A percentile compares a stretch with the other conserved stretches of the same genome.
Conservation (phyloP, 345 rosid species). For the Eucalyptus regnans region DNA sequence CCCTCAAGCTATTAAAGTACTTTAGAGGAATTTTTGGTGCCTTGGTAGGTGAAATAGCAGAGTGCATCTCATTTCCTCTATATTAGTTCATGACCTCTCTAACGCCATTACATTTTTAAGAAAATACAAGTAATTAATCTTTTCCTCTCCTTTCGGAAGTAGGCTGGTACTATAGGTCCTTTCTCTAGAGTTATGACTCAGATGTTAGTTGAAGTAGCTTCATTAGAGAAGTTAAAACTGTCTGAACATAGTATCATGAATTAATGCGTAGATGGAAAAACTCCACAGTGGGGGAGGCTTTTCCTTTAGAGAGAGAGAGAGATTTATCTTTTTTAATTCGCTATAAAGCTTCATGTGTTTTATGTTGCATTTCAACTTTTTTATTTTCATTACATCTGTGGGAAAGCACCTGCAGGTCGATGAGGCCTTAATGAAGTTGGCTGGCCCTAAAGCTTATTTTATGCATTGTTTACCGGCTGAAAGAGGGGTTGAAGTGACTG, state of each 20-base stretch:
- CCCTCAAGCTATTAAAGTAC: background rate
- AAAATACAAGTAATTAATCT: background rate
- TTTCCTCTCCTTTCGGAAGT: background rate
- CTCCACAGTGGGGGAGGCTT: background rate
- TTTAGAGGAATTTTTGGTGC: background rate
- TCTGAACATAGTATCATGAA: background rate
- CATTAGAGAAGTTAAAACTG: background rate
- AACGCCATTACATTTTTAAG: background rate
- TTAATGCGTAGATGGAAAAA: background rate
- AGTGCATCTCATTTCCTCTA: background rate
- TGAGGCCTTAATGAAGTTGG: constrained; percentile 73
- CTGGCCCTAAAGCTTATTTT: constrained; percentile 78
- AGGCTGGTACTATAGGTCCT: background rate
- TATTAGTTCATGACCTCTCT: background rate
- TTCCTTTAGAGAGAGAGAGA: background rate
- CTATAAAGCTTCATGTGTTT: background rate
- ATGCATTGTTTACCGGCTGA: constrained; percentile 99
- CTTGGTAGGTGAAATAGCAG: background rate
- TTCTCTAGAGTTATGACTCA: background rate
- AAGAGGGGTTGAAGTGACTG: constrained; percentile 87
- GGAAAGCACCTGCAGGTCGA: constrained; percentile 44
- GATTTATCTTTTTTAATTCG: background rate
- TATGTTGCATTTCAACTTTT: background rate
- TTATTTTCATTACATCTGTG: background rate
- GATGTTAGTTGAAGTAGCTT: background rate